phyloP scores from a whole-genome alignment of 768 basidiomycete genomes.

The Leccinum ochraceum region DNA sequence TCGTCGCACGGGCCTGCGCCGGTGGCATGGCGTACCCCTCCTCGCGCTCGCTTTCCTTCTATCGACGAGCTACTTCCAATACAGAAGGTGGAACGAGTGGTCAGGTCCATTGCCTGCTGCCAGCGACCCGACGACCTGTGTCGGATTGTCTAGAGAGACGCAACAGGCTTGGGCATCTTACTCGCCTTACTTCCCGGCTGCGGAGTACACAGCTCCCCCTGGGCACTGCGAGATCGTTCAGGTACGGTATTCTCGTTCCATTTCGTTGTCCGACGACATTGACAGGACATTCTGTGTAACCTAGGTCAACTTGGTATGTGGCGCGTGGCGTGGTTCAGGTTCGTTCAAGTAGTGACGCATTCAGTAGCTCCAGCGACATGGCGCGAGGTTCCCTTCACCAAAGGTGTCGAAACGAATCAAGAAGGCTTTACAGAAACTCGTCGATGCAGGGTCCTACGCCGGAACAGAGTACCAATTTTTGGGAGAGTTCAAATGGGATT shows the following conservation, averaged over 20 bases:
- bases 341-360: slow-evolving; percentile 6
- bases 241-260: slow-evolving; percentile 33
- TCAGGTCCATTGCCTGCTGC: neutral
- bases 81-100: slow-evolving; percentile 11
- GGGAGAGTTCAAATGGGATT: slow-evolving; percentile 53
- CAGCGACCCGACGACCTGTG: neutral
- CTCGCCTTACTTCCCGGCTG: slow-evolving; percentile 57
- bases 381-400: slow-evolving; percentile 71
- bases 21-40: slow-evolving; percentile 6
- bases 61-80: slow-evolving; percentile 12
- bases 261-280: neutral
- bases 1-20: neutral
- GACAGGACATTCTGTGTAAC: neutral
- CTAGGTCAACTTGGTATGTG: slow-evolving; percentile 33
- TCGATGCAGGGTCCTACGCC: slow-evolving; percentile 44
- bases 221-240: slow-evolving; percentile 54
- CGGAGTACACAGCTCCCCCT: slow-evolving; percentile 48
- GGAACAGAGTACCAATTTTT: slow-evolving; percentile 59
- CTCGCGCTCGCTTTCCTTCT: slow-evolving; percentile 19
- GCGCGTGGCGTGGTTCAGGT: too few species aligned
- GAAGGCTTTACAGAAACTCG: slow-evolving; percentile 53
- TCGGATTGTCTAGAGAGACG: slow-evolving; percentile 22
- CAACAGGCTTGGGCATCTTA: slow-evolving; percentile 57
- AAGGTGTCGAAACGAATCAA: slow-evolving; percentile 45
- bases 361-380: slow-evolving; percentile 74